These are phyloP conservation scores for Yarrowia alimentaria DNA, from an alignment of 805 yeast genomes.

Conservation along the genomic window DNA sequence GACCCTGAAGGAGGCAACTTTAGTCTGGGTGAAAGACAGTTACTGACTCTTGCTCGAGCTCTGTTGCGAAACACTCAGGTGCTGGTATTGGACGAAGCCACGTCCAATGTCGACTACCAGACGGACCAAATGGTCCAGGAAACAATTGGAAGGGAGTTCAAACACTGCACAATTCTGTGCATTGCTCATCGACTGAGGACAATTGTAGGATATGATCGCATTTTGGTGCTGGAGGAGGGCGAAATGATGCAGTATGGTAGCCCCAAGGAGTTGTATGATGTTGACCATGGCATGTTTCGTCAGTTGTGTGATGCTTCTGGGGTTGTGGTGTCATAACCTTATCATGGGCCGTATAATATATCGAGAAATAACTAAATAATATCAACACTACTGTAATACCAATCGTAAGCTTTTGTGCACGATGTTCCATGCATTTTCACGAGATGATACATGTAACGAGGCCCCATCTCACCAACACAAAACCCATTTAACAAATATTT, in stretches of 20 bases:
- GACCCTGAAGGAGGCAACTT: slow-evolving; percentile 73
- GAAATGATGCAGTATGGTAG: slow-evolving; percentile 53
- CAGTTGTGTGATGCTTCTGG: slow-evolving; percentile 51
- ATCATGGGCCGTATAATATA: too few species aligned
- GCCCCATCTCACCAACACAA: too few species aligned
- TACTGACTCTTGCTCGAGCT: slow-evolving; percentile 69
- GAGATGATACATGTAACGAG: too few species aligned
- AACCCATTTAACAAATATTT: too few species aligned
- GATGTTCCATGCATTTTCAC: too few species aligned
- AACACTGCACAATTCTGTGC: slow-evolving; percentile 63
- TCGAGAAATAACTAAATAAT: too few species aligned
- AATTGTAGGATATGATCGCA: slow-evolving; percentile 56
- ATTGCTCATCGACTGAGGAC: slow-evolving; percentile 72
- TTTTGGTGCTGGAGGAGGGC: slow-evolving; percentile 61
- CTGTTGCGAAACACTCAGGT: slow-evolving; percentile 61
- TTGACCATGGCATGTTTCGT: slow-evolving; percentile 46
- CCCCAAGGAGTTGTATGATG: slow-evolving; percentile 49
- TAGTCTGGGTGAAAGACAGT: slow-evolving; percentile 70
- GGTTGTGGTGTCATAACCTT: too few species aligned
- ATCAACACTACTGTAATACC: too few species aligned
- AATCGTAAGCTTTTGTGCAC: too few species aligned
- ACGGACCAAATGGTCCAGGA: slow-evolving; percentile 68
- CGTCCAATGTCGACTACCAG: slow-evolving; percentile 71
- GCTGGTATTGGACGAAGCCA: slow-evolving; percentile 71
- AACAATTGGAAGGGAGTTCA: slow-evolving; percentile 59